Conservation (phyloP, 805 yeast genomes). For the Yarrowia sp. region DNA sequence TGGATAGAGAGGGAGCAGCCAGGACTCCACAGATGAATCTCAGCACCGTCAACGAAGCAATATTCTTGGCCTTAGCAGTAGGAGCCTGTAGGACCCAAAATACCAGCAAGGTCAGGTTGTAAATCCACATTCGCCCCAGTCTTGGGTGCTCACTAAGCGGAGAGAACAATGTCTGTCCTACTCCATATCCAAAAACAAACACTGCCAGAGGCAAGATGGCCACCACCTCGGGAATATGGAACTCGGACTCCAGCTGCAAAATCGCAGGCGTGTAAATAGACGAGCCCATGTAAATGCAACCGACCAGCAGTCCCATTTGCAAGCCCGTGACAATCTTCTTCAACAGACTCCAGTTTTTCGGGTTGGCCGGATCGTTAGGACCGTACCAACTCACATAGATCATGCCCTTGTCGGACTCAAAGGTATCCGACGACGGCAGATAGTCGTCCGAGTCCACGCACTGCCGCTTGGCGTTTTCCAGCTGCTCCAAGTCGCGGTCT, state of each 20-base stretch:
- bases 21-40: conserved; percentile 77
- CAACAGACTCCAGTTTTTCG: conserved; percentile 59
- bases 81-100: conserved; percentile 63
- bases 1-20: conserved; percentile 82
- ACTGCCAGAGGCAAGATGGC: conserved; percentile 59
- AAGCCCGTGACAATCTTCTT: conserved; percentile 53
- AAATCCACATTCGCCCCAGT: conserved; percentile 61
- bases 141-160: conserved; percentile 62
- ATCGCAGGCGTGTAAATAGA: conserved; percentile 61
- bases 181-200: conserved; percentile 62
- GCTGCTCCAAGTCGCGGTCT: conserved; percentile 20
- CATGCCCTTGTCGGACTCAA: conserved; percentile 15
- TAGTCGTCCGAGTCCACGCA: conserved; percentile 7
- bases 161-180: conserved; percentile 61
- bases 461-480: conserved; percentile 25
- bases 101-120: conserved; percentile 55
- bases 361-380: conserved; percentile 59
- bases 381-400: conserved; percentile 43
- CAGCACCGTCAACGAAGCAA: conserved; percentile 58
- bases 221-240: conserved; percentile 52
- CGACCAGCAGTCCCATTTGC: conserved; percentile 54
- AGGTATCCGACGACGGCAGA: conserved; percentile 16
- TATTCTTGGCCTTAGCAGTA: conserved; percentile 57
- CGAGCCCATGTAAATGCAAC: conserved; percentile 62
- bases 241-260: conserved; percentile 54